Evolutionary conservation across 805 yeast species (phyloP), one percentile per base, ranked within the genome.

Genomic region (Pichia deserticola): DNA sequence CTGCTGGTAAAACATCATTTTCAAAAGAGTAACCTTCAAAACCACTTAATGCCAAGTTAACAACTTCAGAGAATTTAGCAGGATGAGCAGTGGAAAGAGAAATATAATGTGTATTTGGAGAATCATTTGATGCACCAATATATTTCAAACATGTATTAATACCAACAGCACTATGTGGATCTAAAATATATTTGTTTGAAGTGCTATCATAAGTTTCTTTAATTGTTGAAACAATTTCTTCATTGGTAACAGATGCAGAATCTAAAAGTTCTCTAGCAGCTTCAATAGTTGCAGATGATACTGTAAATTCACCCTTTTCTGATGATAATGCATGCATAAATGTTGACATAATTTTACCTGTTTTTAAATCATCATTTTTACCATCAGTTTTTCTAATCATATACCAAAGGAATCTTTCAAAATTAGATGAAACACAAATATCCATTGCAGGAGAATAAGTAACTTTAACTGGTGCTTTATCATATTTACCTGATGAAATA

Each of bases 371-470:
- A 57, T 82, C 82, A 51, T 77, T 74, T 37, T 64, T 68, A 28
- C 84, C 80, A 40, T 76, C 73, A 49, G 84, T 76, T 60, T 86
- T 84, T 65, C 90, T 81, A 30, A 90, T 86, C 65, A 90, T 78
- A 64, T 87, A 89, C 99, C 99, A 93, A 58, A 93, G 74, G 65
- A 90, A 80, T 70, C 99, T 85, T 75, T 93, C 99, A 63, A 93
- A 93, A 70, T 93, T 93, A 30, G 96, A 86, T 15, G 97, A 89
- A 51, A 93, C 88, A 60, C 89, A 78, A 61, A 93, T 93, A 68
- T 93, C 99, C 99, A 93, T 93, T 42, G 99, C 99, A 55, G 99
- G 99, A 3, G 97, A 88, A 60, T 82, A 73, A 11, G 98, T 90
- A 35, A 92, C 89, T 64, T 85, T 87, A 43, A 89, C 98, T 36